Percentiles rank a stretch among this genome's conserved stretches.
phyloP scores from a whole-genome alignment of 2,329 filamentous ascomycete genomes.

The Cladosporium sp. region DNA sequence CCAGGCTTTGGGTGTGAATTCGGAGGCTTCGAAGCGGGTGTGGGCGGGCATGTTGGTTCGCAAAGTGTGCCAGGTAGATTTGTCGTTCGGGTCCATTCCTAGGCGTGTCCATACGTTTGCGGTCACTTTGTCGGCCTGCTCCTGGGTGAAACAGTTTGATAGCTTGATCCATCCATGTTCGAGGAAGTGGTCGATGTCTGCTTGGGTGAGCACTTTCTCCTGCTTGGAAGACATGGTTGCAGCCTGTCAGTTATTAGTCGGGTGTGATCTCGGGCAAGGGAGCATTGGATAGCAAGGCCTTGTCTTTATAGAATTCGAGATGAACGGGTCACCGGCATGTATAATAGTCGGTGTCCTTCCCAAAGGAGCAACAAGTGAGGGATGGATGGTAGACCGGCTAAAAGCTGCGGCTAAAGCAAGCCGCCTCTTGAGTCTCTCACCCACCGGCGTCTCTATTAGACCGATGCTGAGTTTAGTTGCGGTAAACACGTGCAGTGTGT shows the following conservation, averaged over 20 bases:
- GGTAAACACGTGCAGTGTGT: no score
- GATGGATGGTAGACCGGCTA: no score
- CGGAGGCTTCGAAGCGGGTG: constrained; percentile 48
- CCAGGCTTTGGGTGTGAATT: constrained; percentile 64
- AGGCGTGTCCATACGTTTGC: constrained; percentile 59
- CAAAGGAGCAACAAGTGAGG: constrained; percentile 8
- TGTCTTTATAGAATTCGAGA: not conserved
- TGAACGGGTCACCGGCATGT: constrained; percentile 2
- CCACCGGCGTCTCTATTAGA: no score
- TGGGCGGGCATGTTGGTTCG: constrained; percentile 63
- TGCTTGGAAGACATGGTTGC: no score
- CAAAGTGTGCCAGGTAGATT: constrained; percentile 60
- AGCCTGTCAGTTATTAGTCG: no score
- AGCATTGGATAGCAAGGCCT: no score
- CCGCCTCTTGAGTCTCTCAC: not conserved
- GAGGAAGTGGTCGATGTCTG: constrained; percentile 52
- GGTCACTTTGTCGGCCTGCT: constrained; percentile 47
- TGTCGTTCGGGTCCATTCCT: constrained; percentile 60
- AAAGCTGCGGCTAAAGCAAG: not conserved
- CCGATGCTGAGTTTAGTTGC: no score
- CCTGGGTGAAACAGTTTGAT: constrained; percentile 47
- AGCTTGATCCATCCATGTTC: constrained; percentile 54
- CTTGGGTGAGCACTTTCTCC: constrained; percentile 36
- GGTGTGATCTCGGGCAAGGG: no score
- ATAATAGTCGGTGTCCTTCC: not conserved